Evolutionary conservation across 2,329 filamentous ascomycete species (phyloP).

Genomic region (Botryotinia convoluta): DNA sequence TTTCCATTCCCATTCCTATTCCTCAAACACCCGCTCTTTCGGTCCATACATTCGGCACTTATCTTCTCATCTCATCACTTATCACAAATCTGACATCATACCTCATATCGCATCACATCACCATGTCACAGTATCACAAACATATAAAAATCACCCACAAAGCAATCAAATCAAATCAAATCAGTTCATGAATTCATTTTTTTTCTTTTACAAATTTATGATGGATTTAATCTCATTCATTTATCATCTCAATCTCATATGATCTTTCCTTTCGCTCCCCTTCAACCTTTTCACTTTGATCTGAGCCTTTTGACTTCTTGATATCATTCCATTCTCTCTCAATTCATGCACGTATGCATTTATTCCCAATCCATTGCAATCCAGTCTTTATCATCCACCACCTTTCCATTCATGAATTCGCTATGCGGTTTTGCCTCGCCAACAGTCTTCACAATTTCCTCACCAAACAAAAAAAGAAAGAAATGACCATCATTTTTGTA

Average conservation of each 20-base stretch:
- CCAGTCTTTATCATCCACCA: conserved; percentile 13
- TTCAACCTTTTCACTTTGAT: background rate
- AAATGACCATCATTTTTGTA: conserved; percentile 15
- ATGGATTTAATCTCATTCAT: conserved; percentile 12
- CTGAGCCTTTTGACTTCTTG: background rate
- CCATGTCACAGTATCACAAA: background rate
- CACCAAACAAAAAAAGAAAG: background rate
- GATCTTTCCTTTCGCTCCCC: background rate
- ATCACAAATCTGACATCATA: conserved; percentile 5
- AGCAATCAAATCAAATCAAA: background rate
- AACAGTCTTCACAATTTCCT: background rate
- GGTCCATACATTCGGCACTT: background rate
- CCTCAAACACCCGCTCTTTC: background rate
- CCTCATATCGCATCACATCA: background rate
- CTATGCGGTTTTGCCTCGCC: background rate
- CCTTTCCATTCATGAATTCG: conserved; percentile 4
- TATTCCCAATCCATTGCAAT: background rate
- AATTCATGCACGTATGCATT: conserved; percentile 1
- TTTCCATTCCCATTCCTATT: background rate
- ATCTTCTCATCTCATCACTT: background rate
- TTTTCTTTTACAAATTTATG: background rate
- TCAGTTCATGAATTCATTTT: background rate
- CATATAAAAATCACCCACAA: background rate
- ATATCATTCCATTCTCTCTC: background rate
- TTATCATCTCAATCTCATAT: conserved; percentile 15